A percentile compares a stretch with the other conserved stretches of the same genome.
Conservation (phyloP, 768 basidiomycete genomes). For the Paxillus rubicundulus region DNA sequence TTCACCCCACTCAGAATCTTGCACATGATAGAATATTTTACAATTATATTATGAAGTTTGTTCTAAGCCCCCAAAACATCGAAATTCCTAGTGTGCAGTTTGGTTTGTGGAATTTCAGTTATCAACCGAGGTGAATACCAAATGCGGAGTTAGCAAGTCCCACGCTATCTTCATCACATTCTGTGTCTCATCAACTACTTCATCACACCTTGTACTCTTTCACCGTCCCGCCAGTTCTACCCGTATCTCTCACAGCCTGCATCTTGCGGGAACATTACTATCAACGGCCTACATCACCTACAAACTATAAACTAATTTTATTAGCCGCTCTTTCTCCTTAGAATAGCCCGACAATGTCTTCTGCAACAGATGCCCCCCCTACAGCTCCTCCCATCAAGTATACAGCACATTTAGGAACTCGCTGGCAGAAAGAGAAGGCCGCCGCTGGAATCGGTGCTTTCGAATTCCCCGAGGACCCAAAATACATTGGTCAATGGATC, state of each 20-base stretch:
- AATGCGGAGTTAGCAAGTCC: too few species aligned
- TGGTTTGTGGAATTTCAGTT: too few species aligned
- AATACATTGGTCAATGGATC: slow-evolving; percentile 86
- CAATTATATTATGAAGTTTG: too few species aligned
- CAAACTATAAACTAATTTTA: slow-evolving; percentile 15
- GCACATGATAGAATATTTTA: too few species aligned
- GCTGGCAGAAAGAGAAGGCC: slow-evolving; percentile 86
- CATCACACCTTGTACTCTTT: background rate
- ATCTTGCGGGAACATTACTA: slow-evolving; percentile 15
- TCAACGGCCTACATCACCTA: background rate
- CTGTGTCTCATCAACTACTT: too few species aligned
- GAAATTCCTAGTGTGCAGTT: too few species aligned
- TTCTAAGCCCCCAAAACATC: too few species aligned
- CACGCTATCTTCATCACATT: too few species aligned
- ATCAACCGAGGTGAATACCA: background rate
- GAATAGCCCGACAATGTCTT: slow-evolving; percentile 22
- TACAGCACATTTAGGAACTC: slow-evolving; percentile 66
- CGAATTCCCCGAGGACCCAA: slow-evolving; percentile 83
- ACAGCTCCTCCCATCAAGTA: slow-evolving; percentile 73
- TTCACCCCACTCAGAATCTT: too few species aligned
- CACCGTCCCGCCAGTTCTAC: slow-evolving; percentile 9
- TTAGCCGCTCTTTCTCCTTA: background rate
- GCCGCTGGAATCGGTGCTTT: slow-evolving; percentile 73
- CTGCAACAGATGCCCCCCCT: slow-evolving; percentile 54
- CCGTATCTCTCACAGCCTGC: background rate